Percentiles rank a stretch among this genome's conserved stretches.
Conservation (phyloP, 2,329 filamentous ascomycete genomes). For the Pseudogymnoascus sp. region DNA sequence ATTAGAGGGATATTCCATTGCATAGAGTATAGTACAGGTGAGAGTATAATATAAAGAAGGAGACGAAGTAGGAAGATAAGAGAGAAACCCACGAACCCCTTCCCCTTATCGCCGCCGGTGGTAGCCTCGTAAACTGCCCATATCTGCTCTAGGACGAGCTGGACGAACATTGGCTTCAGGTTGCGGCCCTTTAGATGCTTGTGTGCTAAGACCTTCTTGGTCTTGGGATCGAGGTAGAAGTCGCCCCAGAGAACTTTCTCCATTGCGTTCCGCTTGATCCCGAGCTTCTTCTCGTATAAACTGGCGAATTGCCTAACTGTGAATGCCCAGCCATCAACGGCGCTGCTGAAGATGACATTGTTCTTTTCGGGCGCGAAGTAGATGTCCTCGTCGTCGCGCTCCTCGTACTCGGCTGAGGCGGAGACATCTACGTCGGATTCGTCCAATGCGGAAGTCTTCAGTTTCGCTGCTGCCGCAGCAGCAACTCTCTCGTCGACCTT, state of each 20-base stretch:
- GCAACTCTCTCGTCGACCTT: conserved; percentile 78
- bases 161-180: conserved; percentile 95
- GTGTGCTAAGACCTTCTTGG: conserved; percentile 79
- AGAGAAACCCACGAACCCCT: conserved; percentile 53
- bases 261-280: conserved; percentile 78
- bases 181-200: conserved; percentile 90
- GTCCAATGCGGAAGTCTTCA: conserved; percentile 22
- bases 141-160: conserved; percentile 87
- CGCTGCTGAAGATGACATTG: conserved; percentile 97
- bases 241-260: conserved; percentile 97
- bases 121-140: conserved; percentile 96
- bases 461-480: conserved; percentile 44
- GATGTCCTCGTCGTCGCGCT: conserved; percentile 89
- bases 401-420: conserved; percentile 60
- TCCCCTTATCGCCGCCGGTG: conserved; percentile 69
- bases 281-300: conserved; percentile 92
- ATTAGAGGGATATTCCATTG: conserved; percentile 24
- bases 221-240: conserved; percentile 94
- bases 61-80: conserved; percentile 24
- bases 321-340: conserved; percentile 98
- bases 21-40: conserved; percentile 20
- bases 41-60: conserved; percentile 19
- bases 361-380: conserved; percentile 98
- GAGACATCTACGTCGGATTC: conserved; percentile 34
- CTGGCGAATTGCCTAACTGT: conserved; percentile 89